These are phyloP conservation scores for Macrophomina pseudophaseolina DNA, from an alignment of 2,329 filamentous ascomycete genomes.

Conservation along the genomic window DNA sequence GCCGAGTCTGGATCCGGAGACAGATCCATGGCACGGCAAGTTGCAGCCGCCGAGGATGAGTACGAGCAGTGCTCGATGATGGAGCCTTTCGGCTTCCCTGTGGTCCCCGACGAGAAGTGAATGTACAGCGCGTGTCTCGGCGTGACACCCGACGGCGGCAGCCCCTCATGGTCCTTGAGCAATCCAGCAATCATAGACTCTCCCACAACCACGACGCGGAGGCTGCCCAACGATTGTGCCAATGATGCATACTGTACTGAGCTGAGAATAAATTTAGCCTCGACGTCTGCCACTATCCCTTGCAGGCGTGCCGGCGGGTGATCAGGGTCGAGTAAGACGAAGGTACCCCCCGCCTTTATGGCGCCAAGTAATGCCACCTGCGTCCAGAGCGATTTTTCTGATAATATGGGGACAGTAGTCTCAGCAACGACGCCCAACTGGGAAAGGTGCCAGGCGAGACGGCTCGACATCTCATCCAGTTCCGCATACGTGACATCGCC, in stretches of 20 bases:
- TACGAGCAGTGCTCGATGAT: neutral
- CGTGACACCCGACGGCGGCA: neutral
- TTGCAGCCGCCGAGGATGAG: neutral
- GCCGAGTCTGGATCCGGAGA: slow-evolving; percentile 36
- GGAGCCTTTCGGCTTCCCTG: neutral
- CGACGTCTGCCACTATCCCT: neutral
- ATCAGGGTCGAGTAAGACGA: slow-evolving; percentile 39
- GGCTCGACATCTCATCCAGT: slow-evolving; percentile 41
- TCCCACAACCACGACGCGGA: neutral
- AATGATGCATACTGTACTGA: neutral
- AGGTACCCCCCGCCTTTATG: slow-evolving; percentile 36
- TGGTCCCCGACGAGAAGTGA: neutral
- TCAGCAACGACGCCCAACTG: slow-evolving; percentile 27
- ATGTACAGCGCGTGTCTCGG: neutral
- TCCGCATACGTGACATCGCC: slow-evolving; percentile 55
- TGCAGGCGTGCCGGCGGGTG: neutral
- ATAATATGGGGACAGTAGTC: neutral
- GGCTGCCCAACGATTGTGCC: neutral
- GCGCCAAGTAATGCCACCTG: slow-evolving; percentile 43
- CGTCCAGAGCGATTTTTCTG: slow-evolving; percentile 33
- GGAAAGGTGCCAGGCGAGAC: slow-evolving; percentile 49
- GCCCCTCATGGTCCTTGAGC: too few relatives aligned
- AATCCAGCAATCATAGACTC: too few relatives aligned
- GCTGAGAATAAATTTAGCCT: neutral
- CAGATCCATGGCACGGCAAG: slow-evolving; percentile 27